A percentile compares a stretch with the other conserved stretches of the same genome.
Evolutionary conservation across 2,329 filamentous ascomycete genomes (phyloP).

Genomic region (Colletotrichum zoysiae): DNA sequence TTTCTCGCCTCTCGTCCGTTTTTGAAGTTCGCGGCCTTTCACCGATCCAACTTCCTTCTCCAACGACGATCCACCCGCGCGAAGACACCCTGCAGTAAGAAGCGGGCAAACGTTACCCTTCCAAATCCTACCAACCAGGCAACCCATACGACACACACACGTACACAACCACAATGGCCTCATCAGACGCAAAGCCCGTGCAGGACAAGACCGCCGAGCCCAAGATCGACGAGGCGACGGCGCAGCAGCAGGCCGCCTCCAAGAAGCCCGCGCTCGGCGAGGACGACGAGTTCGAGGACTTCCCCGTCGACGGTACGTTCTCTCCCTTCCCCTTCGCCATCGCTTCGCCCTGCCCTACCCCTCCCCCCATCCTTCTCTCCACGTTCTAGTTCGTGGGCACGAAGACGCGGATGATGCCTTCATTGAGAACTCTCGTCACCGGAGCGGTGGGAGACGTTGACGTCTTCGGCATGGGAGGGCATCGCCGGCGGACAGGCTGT

Average conservation of each 20-base stretch:
- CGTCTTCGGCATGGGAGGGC: neutral
- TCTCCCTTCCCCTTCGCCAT: neutral
- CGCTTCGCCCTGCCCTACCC: neutral
- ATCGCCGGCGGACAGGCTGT: neutral
- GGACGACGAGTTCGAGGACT: conserved; percentile 99
- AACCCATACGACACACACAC: neutral
- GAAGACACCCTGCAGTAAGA: neutral
- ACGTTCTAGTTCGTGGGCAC: neutral
- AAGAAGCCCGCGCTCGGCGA: conserved; percentile 79
- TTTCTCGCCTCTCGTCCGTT: neutral
- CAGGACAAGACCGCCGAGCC: conserved; percentile 50
- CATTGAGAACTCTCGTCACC: neutral
- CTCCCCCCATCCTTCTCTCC: neutral
- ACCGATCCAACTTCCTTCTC: neutral
- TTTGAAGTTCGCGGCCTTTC: neutral
- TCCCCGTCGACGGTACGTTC: conserved; percentile 88
- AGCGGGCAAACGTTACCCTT: conserved; percentile 7
- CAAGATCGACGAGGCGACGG: conserved; percentile 62
- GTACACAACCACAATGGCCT: conserved; percentile 44
- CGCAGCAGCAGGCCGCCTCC: conserved; percentile 68
- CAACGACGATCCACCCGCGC: neutral
- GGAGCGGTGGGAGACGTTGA: neutral
- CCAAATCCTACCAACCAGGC: neutral
- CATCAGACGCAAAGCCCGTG: conserved; percentile 48
- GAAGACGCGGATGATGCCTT: neutral